Percentiles rank a stretch among this genome's conserved stretches.
These are phyloP conservation scores for Xylariomycetidae sp. DNA, from an alignment of 2,329 filamentous ascomycete genomes.

Conservation along the genomic window DNA sequence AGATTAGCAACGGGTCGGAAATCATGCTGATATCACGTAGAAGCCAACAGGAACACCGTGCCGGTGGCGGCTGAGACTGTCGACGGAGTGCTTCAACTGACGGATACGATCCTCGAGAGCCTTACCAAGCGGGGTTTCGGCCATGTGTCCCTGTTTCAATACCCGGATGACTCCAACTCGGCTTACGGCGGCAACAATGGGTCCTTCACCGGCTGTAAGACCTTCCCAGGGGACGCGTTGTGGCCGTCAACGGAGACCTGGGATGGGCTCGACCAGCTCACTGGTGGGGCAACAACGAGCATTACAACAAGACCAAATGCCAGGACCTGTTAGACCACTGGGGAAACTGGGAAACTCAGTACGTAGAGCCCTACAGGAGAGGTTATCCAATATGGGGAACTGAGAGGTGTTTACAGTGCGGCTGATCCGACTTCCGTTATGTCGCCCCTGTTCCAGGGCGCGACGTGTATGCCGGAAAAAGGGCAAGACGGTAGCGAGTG, in stretches of 20 bases:
- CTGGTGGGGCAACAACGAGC: constrained; percentile 21
- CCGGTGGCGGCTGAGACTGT: constrained; percentile 6
- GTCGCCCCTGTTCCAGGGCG: constrained; percentile 30
- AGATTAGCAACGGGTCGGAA: neutral
- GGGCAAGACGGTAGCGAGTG: constrained; percentile 22
- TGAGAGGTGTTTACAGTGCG: constrained; percentile 16
- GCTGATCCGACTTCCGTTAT: constrained; percentile 34
- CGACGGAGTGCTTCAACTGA: constrained; percentile 7
- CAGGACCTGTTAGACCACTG: constrained; percentile 21
- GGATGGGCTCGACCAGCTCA: constrained; percentile 21
- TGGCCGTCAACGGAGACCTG: constrained; percentile 23
- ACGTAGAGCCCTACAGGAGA: neutral
- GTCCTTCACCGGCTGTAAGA: constrained; percentile 18
- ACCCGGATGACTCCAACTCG: constrained; percentile 5
- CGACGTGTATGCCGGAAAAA: constrained; percentile 21
- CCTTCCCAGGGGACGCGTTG: constrained; percentile 21
- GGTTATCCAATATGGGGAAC: neutral
- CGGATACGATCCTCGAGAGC: constrained; percentile 12
- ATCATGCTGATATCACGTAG: constrained; percentile 2
- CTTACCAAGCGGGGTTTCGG: constrained; percentile 12
- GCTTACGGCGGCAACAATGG: constrained; percentile 4
- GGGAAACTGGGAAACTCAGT: constrained; percentile 19
- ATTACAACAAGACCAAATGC: constrained; percentile 25
- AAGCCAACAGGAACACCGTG: constrained; percentile 6
- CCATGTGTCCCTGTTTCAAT: constrained; percentile 20